phyloP scores from a whole-genome alignment of 768 basidiomycete genomes.

The Leucogyrophana mollusca region DNA sequence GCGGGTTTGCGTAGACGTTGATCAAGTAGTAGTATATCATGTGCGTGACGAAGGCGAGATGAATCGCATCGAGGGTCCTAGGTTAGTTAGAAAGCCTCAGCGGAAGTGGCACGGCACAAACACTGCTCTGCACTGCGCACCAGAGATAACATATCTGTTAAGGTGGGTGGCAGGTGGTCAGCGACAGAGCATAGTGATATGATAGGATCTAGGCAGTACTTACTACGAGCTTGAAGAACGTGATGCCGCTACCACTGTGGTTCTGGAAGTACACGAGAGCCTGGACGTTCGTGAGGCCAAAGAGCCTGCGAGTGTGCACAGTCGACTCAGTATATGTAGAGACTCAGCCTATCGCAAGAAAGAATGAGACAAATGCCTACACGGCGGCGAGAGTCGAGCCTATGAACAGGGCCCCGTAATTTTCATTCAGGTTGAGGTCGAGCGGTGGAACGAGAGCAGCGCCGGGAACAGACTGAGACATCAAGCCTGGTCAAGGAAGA shows the following conservation, averaged over 20 bases:
- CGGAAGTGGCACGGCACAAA: no score
- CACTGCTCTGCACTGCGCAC: no score
- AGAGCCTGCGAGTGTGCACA: not conserved
- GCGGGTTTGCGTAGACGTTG: conserved; percentile 29
- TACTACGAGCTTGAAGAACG: conserved; percentile 1
- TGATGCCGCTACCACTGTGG: not conserved
- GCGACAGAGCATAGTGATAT: not conserved
- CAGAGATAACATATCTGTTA: conserved; percentile 6
- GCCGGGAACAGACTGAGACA: no score
- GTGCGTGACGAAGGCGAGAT: conserved; percentile 34
- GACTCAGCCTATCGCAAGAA: no score
- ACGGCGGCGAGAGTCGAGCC: not conserved
- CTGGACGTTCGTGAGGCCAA: conserved; percentile 5
- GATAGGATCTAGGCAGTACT: not conserved
- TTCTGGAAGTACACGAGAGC: conserved; percentile 1
- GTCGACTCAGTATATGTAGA: no score
- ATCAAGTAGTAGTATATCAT: conserved; percentile 37
- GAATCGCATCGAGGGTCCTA: conserved; percentile 36
- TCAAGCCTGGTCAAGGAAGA: no score
- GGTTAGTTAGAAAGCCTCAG: not conserved
- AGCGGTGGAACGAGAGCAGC: no score
- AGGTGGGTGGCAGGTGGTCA: not conserved
- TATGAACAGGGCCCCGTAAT: not conserved
- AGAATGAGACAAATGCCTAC: no score
- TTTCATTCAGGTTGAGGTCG: not conserved